A percentile compares a stretch with the other conserved stretches of the same genome.
phyloP scores from a whole-genome alignment of 768 basidiomycete genomes.

The Mycena capillaripes region DNA sequence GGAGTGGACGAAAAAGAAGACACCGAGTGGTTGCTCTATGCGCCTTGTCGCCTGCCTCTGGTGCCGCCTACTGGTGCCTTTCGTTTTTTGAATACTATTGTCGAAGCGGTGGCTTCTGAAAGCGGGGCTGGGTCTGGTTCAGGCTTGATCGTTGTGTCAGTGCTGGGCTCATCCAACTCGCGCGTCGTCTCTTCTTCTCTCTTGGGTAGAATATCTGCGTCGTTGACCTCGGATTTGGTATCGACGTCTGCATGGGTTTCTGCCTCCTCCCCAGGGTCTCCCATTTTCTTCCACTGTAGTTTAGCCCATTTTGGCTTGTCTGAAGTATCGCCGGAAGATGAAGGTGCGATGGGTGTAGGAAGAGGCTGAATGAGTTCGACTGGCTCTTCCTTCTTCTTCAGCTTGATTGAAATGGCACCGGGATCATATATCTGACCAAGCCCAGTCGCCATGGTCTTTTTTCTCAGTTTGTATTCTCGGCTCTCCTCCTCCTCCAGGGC shows the following conservation, averaged over 20 bases:
- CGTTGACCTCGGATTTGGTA: slow-evolving; percentile 14
- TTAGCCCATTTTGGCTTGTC: slow-evolving; percentile 49
- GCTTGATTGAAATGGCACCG: slow-evolving; percentile 73
- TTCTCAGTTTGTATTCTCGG: slow-evolving; percentile 76
- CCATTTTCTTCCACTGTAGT: slow-evolving; percentile 46
- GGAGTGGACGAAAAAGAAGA: neutral
- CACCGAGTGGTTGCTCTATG: slow-evolving; percentile 9
- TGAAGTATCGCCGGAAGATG: slow-evolving; percentile 15
- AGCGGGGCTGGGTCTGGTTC: slow-evolving; percentile 20
- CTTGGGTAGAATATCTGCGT: neutral
- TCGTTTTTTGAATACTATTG: slow-evolving; percentile 50
- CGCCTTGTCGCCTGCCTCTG: slow-evolving; percentile 36
- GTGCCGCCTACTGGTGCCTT: slow-evolving; percentile 42
- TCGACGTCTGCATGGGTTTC: neutral
- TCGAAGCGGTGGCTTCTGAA: slow-evolving; percentile 10
- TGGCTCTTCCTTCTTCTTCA: slow-evolving; percentile 69
- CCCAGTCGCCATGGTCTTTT: slow-evolving; percentile 70
- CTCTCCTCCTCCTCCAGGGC: slow-evolving; percentile 64
- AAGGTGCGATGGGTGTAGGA: slow-evolving; percentile 24
- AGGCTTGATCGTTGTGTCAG: slow-evolving; percentile 8
- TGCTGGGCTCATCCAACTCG: slow-evolving; percentile 1
- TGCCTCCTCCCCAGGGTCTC: slow-evolving; percentile 16
- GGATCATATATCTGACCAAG: slow-evolving; percentile 90
- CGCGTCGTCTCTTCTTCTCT: slow-evolving; percentile 11
- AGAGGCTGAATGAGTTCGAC: slow-evolving; percentile 33